Base-by-base conservation (phyloP, 805 yeast genomes). In the Priceomyces castillae region DNA sequence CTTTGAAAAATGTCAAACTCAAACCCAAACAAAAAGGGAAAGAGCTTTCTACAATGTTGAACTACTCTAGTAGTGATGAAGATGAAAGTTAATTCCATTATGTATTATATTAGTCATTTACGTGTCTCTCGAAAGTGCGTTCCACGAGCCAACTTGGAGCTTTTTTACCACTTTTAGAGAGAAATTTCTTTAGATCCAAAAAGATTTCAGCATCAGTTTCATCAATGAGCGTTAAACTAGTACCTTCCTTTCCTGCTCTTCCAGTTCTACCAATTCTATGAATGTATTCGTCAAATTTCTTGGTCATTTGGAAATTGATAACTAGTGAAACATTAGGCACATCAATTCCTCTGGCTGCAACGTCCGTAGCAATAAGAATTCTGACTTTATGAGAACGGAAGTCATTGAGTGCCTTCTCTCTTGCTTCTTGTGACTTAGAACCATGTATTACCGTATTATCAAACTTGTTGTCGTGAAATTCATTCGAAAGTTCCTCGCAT, bases 251-350 rank as follows among this genome's bases (percentile, higher is more conserved):
- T 0, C 97, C 98, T 0, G 96, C 97, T 62, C 99, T 79, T 30
- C 98, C 99, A 0, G 99, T 92, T 66, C 99, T 81, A 44, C 99
- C 99, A 40, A 92, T 84, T 58, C 98, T 76, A 64, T 92, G 99
- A 15, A 92, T 78, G 54, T 90, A 92, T 46, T 85, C 90, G 49
- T 90, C 97, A 36, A 90, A 77, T 26, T 73, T 72, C 48, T 74
- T 78, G 7, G 90, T 68, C 90, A 90, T 84, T 53, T 92, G 96
- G 57, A 76, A 90, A 61, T 92, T 94, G 16, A 94, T 62, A 7
- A 92, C 98, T 28, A 90, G 61, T 0, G 94, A 80, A 6, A 92
- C 95, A 52, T 86, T 77, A 1, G 89, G 84, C n/a, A 92, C 82
- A 62, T 94, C 98, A 36, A 92, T 79, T 59, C 99, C 99, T 67